phyloP scores from a whole-genome alignment of 805 yeast genomes.

The Candida bentonensis region DNA sequence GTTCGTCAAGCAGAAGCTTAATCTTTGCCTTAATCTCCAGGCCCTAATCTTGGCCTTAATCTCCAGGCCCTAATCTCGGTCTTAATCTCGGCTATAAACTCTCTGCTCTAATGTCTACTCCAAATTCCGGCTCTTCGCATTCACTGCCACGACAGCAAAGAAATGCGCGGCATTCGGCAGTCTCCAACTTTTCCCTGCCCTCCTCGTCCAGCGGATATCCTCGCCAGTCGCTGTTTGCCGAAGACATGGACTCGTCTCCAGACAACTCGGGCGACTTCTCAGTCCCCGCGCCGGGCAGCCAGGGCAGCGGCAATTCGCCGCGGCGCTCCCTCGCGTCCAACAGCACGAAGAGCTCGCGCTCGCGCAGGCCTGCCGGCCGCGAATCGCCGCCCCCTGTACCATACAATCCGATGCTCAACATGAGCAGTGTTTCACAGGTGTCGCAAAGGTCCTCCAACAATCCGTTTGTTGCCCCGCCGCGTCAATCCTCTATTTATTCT shows the following conservation, averaged over 20 bases:
- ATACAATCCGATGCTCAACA: background rate
- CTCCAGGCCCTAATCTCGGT: background rate
- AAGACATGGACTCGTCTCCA: background rate
- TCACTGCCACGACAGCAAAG: background rate
- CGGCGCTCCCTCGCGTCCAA: background rate
- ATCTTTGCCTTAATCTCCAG: background rate
- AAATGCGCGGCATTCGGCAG: background rate
- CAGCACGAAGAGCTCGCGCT: background rate
- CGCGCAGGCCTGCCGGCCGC: background rate
- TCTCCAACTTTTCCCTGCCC: constrained; percentile 1
- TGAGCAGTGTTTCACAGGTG: background rate
- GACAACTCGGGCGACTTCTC: background rate
- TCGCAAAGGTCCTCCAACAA: background rate
- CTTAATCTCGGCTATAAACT: background rate
- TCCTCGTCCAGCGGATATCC: background rate
- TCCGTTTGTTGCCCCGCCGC: background rate
- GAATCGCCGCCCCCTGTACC: background rate
- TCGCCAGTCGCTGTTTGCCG: background rate
- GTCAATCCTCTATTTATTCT: background rate
- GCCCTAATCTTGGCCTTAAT: background rate
- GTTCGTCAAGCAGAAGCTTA: background rate
- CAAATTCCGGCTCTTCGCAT: background rate
- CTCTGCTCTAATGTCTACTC: background rate
- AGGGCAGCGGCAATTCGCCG: background rate
- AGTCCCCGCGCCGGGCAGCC: background rate